Evolutionary conservation across 257 asterid species (phyloP).

Genomic region (Ligustrum vulgare): DNA sequence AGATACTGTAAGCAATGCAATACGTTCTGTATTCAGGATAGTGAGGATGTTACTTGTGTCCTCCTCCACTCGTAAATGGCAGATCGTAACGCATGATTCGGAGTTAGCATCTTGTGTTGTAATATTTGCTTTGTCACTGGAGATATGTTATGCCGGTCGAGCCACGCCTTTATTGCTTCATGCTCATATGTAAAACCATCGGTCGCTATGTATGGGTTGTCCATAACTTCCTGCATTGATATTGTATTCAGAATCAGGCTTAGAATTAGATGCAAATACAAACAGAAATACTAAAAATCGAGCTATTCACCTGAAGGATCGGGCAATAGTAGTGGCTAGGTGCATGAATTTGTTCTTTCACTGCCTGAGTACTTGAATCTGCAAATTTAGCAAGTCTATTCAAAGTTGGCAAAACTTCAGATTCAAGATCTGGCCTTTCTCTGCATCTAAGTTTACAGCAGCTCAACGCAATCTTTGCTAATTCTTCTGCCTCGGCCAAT

Average conservation of each 20-base stretch:
- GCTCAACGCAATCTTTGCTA: slow-evolving; percentile 54
- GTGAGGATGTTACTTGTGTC: slow-evolving; percentile 1
- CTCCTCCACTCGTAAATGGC: slow-evolving; percentile 79
- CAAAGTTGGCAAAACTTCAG: slow-evolving; percentile 71
- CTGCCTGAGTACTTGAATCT: slow-evolving; percentile 31
- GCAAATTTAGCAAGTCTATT: slow-evolving; percentile 68
- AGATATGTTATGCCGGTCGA: slow-evolving; percentile 54
- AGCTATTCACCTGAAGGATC: slow-evolving; percentile 63
- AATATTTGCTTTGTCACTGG: slow-evolving; percentile 67
- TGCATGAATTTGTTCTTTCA: slow-evolving; percentile 33
- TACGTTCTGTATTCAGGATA: not conserved
- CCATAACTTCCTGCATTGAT: slow-evolving; percentile 78
- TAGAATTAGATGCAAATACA: slow-evolving; percentile 19
- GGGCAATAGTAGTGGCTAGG: slow-evolving; percentile 85
- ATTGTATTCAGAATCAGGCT: not conserved
- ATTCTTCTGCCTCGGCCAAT: slow-evolving; percentile 56
- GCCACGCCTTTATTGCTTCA: slow-evolving; percentile 71
- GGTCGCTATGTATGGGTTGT: slow-evolving; percentile 75
- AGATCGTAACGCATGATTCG: slow-evolving; percentile 58
- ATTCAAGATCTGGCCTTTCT: slow-evolving; percentile 87
- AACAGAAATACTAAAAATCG: not conserved
- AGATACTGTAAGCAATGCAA: not conserved
- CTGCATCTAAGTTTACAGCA: slow-evolving; percentile 81
- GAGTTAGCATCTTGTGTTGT: slow-evolving; percentile 54
- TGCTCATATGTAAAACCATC: slow-evolving; percentile 89